These are phyloP conservation scores for Dioscorea zingiberensis DNA, from an alignment of 106 monocot species.

Conservation along the genomic window DNA sequence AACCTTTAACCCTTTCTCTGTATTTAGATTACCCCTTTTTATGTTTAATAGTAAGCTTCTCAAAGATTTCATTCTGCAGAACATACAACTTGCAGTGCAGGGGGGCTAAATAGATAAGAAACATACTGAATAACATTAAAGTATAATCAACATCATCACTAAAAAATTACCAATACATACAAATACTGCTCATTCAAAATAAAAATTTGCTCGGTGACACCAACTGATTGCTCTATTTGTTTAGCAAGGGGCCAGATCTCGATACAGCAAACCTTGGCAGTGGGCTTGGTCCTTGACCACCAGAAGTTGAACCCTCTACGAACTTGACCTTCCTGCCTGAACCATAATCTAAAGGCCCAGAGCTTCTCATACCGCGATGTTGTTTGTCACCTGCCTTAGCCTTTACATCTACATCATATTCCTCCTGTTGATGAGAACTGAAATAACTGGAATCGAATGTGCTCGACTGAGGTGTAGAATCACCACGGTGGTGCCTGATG, in stretches of 20 bases:
- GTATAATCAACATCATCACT: not conserved
- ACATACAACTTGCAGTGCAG: no score
- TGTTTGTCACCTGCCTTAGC: constrained; percentile 29
- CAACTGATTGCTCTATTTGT: constrained; percentile 40
- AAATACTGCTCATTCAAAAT: not conserved
- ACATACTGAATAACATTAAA: no score
- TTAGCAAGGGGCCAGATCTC: constrained; percentile 64
- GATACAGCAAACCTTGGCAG: constrained; percentile 74
- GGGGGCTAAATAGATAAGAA: no score
- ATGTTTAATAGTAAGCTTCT: no score
- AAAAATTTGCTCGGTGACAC: not conserved
- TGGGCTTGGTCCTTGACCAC: constrained; percentile 55
- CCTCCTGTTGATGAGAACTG: constrained; percentile 33
- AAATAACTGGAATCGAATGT: constrained; percentile 23
- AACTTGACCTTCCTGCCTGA: constrained; percentile 71
- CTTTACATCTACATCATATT: constrained; percentile 34
- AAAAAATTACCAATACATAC: not conserved
- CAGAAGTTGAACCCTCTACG: constrained; percentile 60
- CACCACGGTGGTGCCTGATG: constrained; percentile 29
- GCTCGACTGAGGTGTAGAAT: constrained; percentile 31
- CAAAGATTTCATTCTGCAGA: no score
- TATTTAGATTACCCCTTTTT: no score
- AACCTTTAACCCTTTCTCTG: no score
- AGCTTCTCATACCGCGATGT: constrained; percentile 35
- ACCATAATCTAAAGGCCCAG: constrained; percentile 68